A percentile compares a stretch with the other conserved stretches of the same genome.
Evolutionary conservation across 2,329 filamentous ascomycete species (phyloP).

Genomic region (Pyrenophora tritici-repentis): DNA sequence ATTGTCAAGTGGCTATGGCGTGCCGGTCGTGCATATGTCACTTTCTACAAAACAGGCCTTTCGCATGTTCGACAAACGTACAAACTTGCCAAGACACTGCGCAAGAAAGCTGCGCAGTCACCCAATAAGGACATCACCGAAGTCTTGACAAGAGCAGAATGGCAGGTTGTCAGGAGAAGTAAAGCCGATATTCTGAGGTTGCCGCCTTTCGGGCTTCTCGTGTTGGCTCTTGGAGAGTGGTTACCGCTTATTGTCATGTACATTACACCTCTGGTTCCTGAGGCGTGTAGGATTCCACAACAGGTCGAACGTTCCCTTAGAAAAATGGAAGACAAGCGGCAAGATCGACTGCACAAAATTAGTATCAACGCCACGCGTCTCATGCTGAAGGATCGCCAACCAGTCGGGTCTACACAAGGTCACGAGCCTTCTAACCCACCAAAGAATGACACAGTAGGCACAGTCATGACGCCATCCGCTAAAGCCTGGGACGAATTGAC

Average conservation of each 20-base stretch:
- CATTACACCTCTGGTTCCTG: slow-evolving; percentile 74
- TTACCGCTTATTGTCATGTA: slow-evolving; percentile 78
- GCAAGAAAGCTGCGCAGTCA: slow-evolving; percentile 42
- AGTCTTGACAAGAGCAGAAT: slow-evolving; percentile 66
- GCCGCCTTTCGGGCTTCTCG: slow-evolving; percentile 75
- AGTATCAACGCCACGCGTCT: slow-evolving; percentile 25
- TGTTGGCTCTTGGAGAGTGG: slow-evolving; percentile 83
- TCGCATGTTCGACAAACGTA: slow-evolving; percentile 74
- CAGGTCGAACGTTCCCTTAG: slow-evolving; percentile 68
- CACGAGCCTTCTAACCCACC: not conserved
- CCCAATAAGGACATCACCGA: slow-evolving; percentile 6
- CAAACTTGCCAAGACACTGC: slow-evolving; percentile 51
- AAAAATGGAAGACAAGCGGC: slow-evolving; percentile 54
- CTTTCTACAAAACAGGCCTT: slow-evolving; percentile 87
- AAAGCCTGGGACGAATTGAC: slow-evolving; percentile 11
- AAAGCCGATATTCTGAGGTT: slow-evolving; percentile 75
- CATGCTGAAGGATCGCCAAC: slow-evolving; percentile 16
- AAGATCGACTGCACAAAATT: slow-evolving; percentile 21
- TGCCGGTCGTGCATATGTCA: slow-evolving; percentile 74
- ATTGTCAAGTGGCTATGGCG: slow-evolving; percentile 61
- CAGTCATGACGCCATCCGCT: not conserved
- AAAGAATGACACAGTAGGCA: slow-evolving; percentile 1
- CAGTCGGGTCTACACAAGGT: not conserved
- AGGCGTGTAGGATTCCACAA: slow-evolving; percentile 78
- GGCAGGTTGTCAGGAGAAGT: slow-evolving; percentile 71